These are phyloP conservation scores for Exophiala dermatitidis DNA, from an alignment of 2,329 filamentous ascomycete species.

Conservation along the genomic window DNA sequence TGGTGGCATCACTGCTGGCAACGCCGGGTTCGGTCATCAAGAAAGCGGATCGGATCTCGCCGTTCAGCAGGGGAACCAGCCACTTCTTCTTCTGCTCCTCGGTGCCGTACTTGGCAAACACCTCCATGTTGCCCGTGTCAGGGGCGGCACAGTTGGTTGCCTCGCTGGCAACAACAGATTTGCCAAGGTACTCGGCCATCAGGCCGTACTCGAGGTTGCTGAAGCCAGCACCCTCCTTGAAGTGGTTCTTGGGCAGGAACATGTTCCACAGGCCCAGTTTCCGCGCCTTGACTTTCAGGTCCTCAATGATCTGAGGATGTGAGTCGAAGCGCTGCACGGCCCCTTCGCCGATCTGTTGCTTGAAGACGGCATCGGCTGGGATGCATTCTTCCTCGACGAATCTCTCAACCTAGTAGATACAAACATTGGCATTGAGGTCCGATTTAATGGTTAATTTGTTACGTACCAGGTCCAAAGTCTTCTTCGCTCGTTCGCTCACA, in stretches of 20 bases:
- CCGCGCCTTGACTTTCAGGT: conserved; percentile 76
- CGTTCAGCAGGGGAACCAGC: conserved; percentile 73
- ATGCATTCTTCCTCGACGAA: conserved; percentile 97
- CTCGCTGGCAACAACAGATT: conserved; percentile 73
- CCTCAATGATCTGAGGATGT: conserved; percentile 76
- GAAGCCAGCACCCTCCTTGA: conserved; percentile 79
- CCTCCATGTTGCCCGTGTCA: conserved; percentile 94
- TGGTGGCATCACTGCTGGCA: conserved; percentile 84
- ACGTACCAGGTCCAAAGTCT: conserved; percentile 66
- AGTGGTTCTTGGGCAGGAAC: conserved; percentile 92
- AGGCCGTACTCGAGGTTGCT: conserved; percentile 94
- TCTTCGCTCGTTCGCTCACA: conserved; percentile 78
- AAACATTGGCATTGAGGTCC: conserved; percentile 1
- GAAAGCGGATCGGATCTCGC: conserved; percentile 81
- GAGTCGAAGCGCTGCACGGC: conserved; percentile 61
- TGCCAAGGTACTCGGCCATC: conserved; percentile 94
- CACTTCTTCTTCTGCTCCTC: conserved; percentile 67
- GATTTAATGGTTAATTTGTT: neutral
- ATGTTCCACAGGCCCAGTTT: conserved; percentile 93
- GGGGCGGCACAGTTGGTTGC: conserved; percentile 86
- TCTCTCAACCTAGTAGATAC: conserved; percentile 62
- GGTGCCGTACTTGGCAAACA: conserved; percentile 79
- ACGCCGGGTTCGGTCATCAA: conserved; percentile 90
- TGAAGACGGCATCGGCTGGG: conserved; percentile 71
- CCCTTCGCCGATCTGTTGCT: conserved; percentile 68